phyloP scores from a whole-genome alignment of 495 filamentous ascomycete species.

The Penicillium turbatum region DNA sequence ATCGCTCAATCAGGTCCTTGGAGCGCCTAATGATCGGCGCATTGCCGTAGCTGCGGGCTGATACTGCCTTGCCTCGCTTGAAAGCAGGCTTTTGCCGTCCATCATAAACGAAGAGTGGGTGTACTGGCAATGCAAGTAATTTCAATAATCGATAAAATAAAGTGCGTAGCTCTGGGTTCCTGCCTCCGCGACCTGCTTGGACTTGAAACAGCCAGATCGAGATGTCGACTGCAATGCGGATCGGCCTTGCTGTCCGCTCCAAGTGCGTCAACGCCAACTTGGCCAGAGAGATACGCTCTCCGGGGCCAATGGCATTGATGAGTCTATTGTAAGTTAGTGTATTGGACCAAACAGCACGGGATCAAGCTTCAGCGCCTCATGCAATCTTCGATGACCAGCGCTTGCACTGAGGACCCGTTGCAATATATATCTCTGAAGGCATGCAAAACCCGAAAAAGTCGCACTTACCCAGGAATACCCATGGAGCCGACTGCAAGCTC shows the following conservation, averaged over 20 bases:
- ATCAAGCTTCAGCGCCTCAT: not conserved
- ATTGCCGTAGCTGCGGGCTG: constrained; percentile 38
- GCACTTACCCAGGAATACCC: constrained; percentile 47
- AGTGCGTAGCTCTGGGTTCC: constrained; percentile 86
- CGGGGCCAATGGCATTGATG: constrained; percentile 80
- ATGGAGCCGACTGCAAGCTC: constrained; percentile 20
- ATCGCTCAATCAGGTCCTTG: constrained; percentile 76
- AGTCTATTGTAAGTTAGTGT: constrained; percentile 54
- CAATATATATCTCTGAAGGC: constrained; percentile 18
- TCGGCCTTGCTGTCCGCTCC: constrained; percentile 62
- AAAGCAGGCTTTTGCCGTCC: constrained; percentile 84
- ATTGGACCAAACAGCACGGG: not conserved
- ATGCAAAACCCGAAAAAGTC: not conserved
- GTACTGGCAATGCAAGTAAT: constrained; percentile 72
- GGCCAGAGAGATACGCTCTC: constrained; percentile 74
- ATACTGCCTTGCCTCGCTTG: constrained; percentile 65
- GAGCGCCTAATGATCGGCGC: constrained; percentile 54
- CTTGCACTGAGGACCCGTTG: not conserved
- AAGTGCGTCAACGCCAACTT: constrained; percentile 76
- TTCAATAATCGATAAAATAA: constrained; percentile 89
- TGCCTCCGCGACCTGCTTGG: constrained; percentile 78
- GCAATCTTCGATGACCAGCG: not conserved
- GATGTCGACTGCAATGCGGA: constrained; percentile 89
- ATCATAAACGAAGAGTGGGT: constrained; percentile 95
- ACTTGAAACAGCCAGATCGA: constrained; percentile 98